phyloP scores from a whole-genome alignment of 257 asterid species.

The Lithospermum erythrorhizon region DNA sequence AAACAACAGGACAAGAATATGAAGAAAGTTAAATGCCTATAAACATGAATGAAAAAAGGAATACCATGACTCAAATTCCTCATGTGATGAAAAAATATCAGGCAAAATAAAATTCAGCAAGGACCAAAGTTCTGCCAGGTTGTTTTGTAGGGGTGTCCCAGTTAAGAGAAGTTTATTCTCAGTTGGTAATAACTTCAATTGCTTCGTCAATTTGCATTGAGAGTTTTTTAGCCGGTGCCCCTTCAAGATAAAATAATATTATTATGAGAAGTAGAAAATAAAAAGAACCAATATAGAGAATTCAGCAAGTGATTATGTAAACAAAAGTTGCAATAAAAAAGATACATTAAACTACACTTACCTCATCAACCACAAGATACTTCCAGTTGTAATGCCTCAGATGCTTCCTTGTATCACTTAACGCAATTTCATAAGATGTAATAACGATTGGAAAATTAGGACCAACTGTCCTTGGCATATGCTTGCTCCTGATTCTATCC shows the following conservation, averaged over 20 bases:
- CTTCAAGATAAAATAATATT: conserved; percentile 29
- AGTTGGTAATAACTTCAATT: conserved; percentile 42
- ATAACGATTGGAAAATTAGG: conserved; percentile 78
- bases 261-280: background rate
- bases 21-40: background rate
- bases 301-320: conserved; percentile 5
- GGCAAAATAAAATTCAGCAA: conserved; percentile 93
- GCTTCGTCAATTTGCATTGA: conserved; percentile 67
- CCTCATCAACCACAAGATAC: conserved; percentile 96
- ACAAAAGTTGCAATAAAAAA: conserved; percentile 7
- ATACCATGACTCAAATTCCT: conserved; percentile 97
- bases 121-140: conserved; percentile 97
- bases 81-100: conserved; percentile 88
- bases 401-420: conserved; percentile 47
- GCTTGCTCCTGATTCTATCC: conserved; percentile 58
- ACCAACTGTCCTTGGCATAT: conserved; percentile 79
- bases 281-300: background rate
- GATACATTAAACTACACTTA: conserved; percentile 10
- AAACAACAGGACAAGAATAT: background rate
- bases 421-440: conserved; percentile 87
- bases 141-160: conserved; percentile 98
- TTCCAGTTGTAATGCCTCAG: conserved; percentile 82
- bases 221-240: conserved; percentile 96
- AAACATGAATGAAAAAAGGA: background rate
- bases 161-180: conserved; percentile 95